A percentile compares a stretch with the other conserved stretches of the same genome.
Evolutionary conservation across 2,329 filamentous ascomycete species (phyloP).

Genomic region (Xylaria sp.): DNA sequence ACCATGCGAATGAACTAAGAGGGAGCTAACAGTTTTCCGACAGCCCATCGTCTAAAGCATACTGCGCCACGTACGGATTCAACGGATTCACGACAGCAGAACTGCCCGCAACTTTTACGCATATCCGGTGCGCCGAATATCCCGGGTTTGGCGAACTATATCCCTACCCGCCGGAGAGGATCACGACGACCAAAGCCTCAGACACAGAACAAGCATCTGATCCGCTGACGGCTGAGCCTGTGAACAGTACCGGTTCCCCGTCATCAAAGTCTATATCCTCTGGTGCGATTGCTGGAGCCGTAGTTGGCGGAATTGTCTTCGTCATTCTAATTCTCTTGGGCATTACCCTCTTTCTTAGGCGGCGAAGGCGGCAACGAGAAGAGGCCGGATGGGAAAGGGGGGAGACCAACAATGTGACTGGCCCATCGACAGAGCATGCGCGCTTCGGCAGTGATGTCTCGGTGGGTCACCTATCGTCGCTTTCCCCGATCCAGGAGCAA

Average conservation of each 20-base stretch:
- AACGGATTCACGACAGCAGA: slow-evolving; percentile 34
- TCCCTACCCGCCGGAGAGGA: slow-evolving; percentile 36
- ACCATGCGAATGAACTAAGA: not conserved
- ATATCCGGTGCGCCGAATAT: slow-evolving; percentile 36
- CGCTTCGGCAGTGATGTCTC: slow-evolving; percentile 8
- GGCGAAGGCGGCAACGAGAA: not conserved
- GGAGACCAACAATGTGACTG: not conserved
- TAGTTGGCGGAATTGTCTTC: slow-evolving; percentile 11
- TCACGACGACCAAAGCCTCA: slow-evolving; percentile 10
- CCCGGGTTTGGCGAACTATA: slow-evolving; percentile 36
- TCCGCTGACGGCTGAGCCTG: not conserved
- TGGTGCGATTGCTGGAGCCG: slow-evolving; percentile 14
- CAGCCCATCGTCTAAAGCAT: slow-evolving; percentile 31
- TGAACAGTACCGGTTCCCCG: not conserved
- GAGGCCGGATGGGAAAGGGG: not conserved
- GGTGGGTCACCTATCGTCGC: slow-evolving; percentile 11
- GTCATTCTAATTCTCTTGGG: not conserved
- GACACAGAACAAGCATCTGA: not conserved
- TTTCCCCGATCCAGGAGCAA: slow-evolving; percentile 35
- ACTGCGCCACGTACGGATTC: slow-evolving; percentile 39
- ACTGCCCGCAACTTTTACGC: slow-evolving; percentile 33
- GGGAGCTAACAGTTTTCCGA: slow-evolving; percentile 3
- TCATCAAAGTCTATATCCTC: not conserved
- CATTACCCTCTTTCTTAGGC: not conserved
- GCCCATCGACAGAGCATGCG: not conserved